Evolutionary conservation across 345 rosid genomes (phyloP).

Genomic region (Mangifera indica): DNA sequence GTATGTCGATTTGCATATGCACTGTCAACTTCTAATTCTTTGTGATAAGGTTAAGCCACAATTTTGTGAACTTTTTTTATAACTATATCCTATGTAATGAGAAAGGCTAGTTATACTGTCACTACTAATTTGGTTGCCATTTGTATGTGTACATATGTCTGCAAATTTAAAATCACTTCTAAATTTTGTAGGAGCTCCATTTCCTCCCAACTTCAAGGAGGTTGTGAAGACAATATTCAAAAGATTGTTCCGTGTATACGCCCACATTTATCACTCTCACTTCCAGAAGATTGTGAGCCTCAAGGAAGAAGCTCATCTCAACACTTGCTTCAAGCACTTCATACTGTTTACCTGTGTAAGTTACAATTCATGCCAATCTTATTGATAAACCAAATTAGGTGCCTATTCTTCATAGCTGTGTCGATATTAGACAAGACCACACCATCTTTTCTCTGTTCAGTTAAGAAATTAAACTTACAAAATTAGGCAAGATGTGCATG

Average conservation of each 20-base stretch:
- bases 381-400: neutral
- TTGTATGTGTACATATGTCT: neutral
- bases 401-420: neutral
- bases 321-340: slow-evolving; percentile 98
- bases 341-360: slow-evolving; percentile 93
- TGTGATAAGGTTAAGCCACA: neutral
- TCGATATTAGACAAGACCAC: neutral
- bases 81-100: neutral
- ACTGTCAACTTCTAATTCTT: slow-evolving; percentile 8
- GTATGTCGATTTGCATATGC: slow-evolving; percentile 38
- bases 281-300: slow-evolving; percentile 99
- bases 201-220: slow-evolving; percentile 94
- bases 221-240: slow-evolving; percentile 97
- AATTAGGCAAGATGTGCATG: too few species aligned
- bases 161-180: slow-evolving; percentile 6
- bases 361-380: slow-evolving; percentile 11
- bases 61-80: neutral
- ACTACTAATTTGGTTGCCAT: neutral
- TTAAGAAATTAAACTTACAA: too few species aligned
- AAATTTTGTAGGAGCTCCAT: slow-evolving; percentile 74
- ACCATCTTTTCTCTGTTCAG: neutral
- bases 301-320: slow-evolving; percentile 98
- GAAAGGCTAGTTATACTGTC: neutral
- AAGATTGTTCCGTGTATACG: slow-evolving; percentile 92
- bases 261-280: slow-evolving; percentile 94